phyloP scores from a whole-genome alignment of 768 basidiomycete species.

The Leccinum incarnatum region DNA sequence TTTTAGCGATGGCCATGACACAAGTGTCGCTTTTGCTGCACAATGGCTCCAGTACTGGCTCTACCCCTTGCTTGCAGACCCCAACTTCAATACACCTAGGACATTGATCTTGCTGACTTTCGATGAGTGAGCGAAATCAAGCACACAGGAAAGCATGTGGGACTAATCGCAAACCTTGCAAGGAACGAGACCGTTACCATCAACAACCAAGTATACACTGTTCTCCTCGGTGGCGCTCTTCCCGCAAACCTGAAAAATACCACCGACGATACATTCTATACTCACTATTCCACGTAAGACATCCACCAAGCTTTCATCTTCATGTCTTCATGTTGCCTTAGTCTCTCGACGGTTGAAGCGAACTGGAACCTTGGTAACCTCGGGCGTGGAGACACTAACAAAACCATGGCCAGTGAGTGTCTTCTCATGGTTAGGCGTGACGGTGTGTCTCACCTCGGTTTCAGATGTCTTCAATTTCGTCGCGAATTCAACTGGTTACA shows the following conservation, averaged over 20 bases:
- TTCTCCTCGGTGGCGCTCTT: slow-evolving; percentile 45
- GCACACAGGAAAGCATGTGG: neutral
- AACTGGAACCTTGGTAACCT: slow-evolving; percentile 61
- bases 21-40: slow-evolving; percentile 45
- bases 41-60: slow-evolving; percentile 51
- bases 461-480: slow-evolving; percentile 53
- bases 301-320: neutral
- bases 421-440: neutral
- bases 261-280: slow-evolving; percentile 51
- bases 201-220: slow-evolving; percentile 45
- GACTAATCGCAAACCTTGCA: neutral
- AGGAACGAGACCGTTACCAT: slow-evolving; percentile 28
- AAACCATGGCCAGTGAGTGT: slow-evolving; percentile 24
- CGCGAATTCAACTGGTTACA: slow-evolving; percentile 44
- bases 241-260: slow-evolving; percentile 43
- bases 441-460: neutral
- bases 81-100: slow-evolving; percentile 49
- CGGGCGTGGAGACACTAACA: slow-evolving; percentile 53
- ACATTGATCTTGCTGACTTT: slow-evolving; percentile 62
- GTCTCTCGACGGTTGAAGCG: slow-evolving; percentile 50
- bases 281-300: slow-evolving; percentile 48
- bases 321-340: slow-evolving; percentile 3
- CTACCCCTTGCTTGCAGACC: slow-evolving; percentile 46
- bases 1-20: slow-evolving; percentile 58
- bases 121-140: slow-evolving; percentile 46